phyloP scores from a whole-genome alignment of 2,329 filamentous ascomycete genomes.

The Epichloe typhina region DNA sequence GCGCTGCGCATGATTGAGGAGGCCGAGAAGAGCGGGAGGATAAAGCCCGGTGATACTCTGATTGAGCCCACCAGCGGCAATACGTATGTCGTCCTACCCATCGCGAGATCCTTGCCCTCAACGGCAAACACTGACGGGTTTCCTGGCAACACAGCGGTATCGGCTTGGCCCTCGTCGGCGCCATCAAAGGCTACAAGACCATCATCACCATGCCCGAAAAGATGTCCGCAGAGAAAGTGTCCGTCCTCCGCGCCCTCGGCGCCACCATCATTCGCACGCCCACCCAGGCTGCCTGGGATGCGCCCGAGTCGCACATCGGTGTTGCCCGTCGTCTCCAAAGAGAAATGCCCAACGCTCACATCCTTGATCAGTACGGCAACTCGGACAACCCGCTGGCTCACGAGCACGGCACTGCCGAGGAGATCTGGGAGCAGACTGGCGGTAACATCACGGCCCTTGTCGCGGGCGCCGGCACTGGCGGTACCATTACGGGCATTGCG shows the following conservation, averaged over 20 bases:
- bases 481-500: constrained; percentile 84
- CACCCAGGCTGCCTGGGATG: constrained; percentile 88
- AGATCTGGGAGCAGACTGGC: constrained; percentile 85
- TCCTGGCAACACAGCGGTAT: constrained; percentile 48
- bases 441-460: constrained; percentile 74
- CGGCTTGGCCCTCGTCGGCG: constrained; percentile 81
- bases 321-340: constrained; percentile 82
- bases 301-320: constrained; percentile 91
- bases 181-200: constrained; percentile 94
- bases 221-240: constrained; percentile 98
- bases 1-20: constrained; percentile 95
- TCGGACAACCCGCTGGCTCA: constrained; percentile 84
- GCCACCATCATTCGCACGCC: constrained; percentile 97
- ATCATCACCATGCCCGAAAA: constrained; percentile 99
- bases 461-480: constrained; percentile 87
- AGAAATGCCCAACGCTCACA: constrained; percentile 93
- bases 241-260: constrained; percentile 82
- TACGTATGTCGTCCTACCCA: constrained; percentile 37
- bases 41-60: constrained; percentile 92
- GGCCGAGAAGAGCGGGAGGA: constrained; percentile 79
- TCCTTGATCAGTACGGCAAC: constrained; percentile 93
- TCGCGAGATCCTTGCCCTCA: not conserved
- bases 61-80: constrained; percentile 98
- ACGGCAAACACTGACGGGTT: not conserved
- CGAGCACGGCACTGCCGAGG: constrained; percentile 86